Evolutionary conservation across 1,284 basidiomycete genomes (phyloP), one percentile per base, ranked within the genome.

Genomic region (Pseudozyma hubeiensis): DNA sequence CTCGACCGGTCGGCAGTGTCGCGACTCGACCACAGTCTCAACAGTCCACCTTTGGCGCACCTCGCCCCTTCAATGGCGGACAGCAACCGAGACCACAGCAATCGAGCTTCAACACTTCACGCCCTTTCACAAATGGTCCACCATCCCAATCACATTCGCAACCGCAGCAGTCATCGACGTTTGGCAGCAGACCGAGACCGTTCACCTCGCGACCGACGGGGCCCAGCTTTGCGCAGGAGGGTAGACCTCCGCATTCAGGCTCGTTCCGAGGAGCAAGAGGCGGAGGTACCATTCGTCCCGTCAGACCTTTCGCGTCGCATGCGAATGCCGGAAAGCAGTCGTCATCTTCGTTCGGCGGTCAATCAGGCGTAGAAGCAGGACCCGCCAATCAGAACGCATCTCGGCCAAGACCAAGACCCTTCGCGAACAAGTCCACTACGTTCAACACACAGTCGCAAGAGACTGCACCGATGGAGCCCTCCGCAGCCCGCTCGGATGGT

Each of bases 401-500:
- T 37, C 61, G 67, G 52, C 57, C 63, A 24, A 54, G 67, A 29
- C 67, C 67, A 35, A 47, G 58, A 16, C 62, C 62, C 19, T 70
- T 70, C 35, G 57, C 62, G n/a, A 64, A 65, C 39, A 64, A 61
- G 35, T 70, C 62, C 8, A 64, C 62, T 29, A 69, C 66, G 0
- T 69, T 69, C 66, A 69, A 60, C 35, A 56, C 41, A 17, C 59
- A 54, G 33, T 31, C 45, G 29, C 48, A 49, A 34, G 46, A 48
- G 17, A 4, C 52, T 11, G 7, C 56, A 6, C 29, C 56, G 10
- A 17, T 52, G n/a, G 41, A 47, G 2, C 40, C 48, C 14, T 43
- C 52, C 13, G 53, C 13, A 16, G 16, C 29, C 31, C 41, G 17
- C 3, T 33, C 52, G 9, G 37, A 17, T 8, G 45, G 31, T 6